Evolutionary conservation across 2,329 filamentous ascomycete genomes (phyloP), one percentile per base, ranked within the genome.

Genomic region (Fusarium heterosporum): DNA sequence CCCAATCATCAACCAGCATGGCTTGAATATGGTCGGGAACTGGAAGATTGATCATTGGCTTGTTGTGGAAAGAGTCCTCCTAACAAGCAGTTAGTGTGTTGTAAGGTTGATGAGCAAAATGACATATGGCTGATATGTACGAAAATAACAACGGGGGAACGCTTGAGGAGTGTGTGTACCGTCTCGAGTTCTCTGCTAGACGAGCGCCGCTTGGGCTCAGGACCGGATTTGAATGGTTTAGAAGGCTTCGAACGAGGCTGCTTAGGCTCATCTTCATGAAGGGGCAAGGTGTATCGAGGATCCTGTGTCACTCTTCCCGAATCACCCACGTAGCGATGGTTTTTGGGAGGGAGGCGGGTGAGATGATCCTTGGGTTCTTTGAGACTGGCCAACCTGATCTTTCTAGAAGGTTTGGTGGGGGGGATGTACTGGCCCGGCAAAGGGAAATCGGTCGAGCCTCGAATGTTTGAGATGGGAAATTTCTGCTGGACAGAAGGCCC

Each of bases 1-100:
- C 96, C 96, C 96, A 99, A 78, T 99, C 96, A 76, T 99, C 96
- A 22, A 99, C 96, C 4, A 99, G 87, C 65, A 97, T 86, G 16
- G 92, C 93, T 81, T 98, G 97, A 69, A 99, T 85, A 68, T 91
- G 88, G 75, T 98, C 96, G 1, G 96, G 93, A 67, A 98, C 89
- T 48, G 90, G 85, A 40, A 99, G 86, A 72, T 93, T 92, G 73
- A 99, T 90, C 17, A 93, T 93, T 19, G 95, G 94, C 58, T 93
- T 89, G 65, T 86, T 85, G 74, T 93, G 88, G 76, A 97, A 99
- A 6, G 86, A 83, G 63, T 98, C 96, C 82, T 98, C 96, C 94
- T 98, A 48, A 14, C 26, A 16, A 55, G 22, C 6, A 17, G 57
- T 75, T 62, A 76, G 73, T 11, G 34, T 9, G 40, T 19, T 32